phyloP scores from a whole-genome alignment of 2,329 filamentous ascomycete genomes.

The Botrytis tulipae region DNA sequence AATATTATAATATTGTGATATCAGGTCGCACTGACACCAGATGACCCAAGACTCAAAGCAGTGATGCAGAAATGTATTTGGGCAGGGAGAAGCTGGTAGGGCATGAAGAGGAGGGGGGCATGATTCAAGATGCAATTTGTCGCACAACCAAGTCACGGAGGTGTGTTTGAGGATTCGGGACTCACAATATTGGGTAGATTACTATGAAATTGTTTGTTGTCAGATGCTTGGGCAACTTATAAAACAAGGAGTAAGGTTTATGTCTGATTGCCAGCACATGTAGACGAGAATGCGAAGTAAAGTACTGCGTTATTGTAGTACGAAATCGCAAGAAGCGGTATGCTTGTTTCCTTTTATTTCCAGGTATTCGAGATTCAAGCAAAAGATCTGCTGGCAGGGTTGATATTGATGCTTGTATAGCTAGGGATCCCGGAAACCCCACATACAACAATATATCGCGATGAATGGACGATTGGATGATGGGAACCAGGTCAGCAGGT shows the following conservation, averaged over 20 bases:
- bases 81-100: slow-evolving; percentile 20
- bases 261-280: slow-evolving; percentile 17
- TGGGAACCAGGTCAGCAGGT: slow-evolving; percentile 7
- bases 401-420: slow-evolving; percentile 18
- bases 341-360: slow-evolving; percentile 18
- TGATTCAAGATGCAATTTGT: slow-evolving; percentile 13
- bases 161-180: slow-evolving; percentile 4
- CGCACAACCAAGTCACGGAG: slow-evolving; percentile 7
- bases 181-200: slow-evolving; percentile 17
- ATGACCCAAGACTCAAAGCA: slow-evolving; percentile 19
- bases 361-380: slow-evolving; percentile 20
- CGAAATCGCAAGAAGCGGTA: slow-evolving; percentile 16
- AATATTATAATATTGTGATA: slow-evolving; percentile 15
- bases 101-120: slow-evolving; percentile 14
- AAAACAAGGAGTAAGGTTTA: slow-evolving; percentile 22
- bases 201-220: slow-evolving; percentile 8
- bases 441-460: slow-evolving; percentile 15
- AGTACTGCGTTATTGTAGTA: background rate
- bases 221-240: slow-evolving; percentile 11
- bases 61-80: slow-evolving; percentile 18
- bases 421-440: slow-evolving; percentile 11
- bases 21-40: slow-evolving; percentile 18
- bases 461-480: slow-evolving; percentile 11
- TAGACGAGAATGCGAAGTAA: slow-evolving; percentile 1
- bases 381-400: slow-evolving; percentile 23